Evolutionary conservation across 2,329 filamentous ascomycete species (phyloP), one percentile per base, ranked within the genome.

Genomic region (Aspergillus neotritici): DNA sequence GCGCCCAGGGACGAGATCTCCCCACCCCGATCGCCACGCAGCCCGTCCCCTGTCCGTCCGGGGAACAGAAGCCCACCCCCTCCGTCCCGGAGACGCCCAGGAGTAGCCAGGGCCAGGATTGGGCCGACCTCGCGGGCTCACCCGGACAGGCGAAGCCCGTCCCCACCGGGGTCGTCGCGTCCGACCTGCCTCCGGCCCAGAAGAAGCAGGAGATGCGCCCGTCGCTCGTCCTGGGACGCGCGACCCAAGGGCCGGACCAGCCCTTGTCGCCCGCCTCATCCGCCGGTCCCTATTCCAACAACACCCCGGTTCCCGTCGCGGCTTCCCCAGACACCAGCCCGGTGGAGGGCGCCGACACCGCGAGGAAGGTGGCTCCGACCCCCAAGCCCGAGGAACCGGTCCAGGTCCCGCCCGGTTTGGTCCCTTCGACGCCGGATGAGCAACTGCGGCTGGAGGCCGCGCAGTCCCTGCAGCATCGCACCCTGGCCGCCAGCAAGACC

Each of bases 261-360:
- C 66, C 67, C 14, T 62, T 69, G 30, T 71, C 69, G 8, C 78
- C 78, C 16, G 77, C 72, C 7, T 91, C 87, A 5, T 89, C 84
- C 1, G 69, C 79, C 42, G 80, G 75, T 28, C 77, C 82, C 2
- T 82, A 83, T 54, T 89, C 85, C 34, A 82, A 82, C 42, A 80
- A 83, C 15, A 93, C 87, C 0, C 84, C 87, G 2, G 78, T 76
- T 30, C 75, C 82, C 31, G 77, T 82, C 47, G 78, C 84, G 49
- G 77, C 75, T 5, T 89, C 86, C 1, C 80, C 84, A 1, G 82
- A 84, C 52, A 89, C 86, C 2, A 89, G 84, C 54, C 82, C 84
- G 1, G 84, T 85, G 42, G 78, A 88, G 40, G 49, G 50, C 17
- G 47, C 46, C 8, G 56, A 59, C 71, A 51, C 63, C 69, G 46